Evolutionary conservation across 495 filamentous ascomycete species (phyloP).

Genomic region (Hypoxylon fragiforme): DNA sequence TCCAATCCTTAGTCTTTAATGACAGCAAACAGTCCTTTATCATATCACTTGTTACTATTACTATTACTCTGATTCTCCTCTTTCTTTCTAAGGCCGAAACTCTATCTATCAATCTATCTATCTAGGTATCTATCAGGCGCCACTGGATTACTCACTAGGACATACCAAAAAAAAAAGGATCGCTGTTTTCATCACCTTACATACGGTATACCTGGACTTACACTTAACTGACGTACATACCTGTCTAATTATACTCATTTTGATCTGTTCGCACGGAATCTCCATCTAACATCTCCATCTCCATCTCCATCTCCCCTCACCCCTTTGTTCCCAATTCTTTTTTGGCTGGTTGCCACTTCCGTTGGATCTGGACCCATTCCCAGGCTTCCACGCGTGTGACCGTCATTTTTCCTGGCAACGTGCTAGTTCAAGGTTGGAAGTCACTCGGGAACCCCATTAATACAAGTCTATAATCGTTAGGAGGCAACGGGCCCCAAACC

Average conservation of each 20-base stretch:
- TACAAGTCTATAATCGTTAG: constrained; percentile 21
- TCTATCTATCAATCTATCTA: background rate
- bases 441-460: constrained; percentile 24
- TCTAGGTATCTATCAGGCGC: constrained; percentile 8
- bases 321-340: constrained; percentile 42
- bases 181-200: constrained; percentile 45
- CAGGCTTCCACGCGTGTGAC: constrained; percentile 40
- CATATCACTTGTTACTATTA: constrained; percentile 11
- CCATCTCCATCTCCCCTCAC: constrained; percentile 39
- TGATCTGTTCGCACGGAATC: background rate
- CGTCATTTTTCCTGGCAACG: constrained; percentile 34
- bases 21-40: constrained; percentile 32
- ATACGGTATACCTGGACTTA: constrained; percentile 12
- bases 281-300: background rate
- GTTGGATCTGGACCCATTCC: constrained; percentile 36
- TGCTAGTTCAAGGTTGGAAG: constrained; percentile 37
- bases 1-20: constrained; percentile 15
- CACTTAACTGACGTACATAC: background rate
- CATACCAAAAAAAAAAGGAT: constrained; percentile 18
- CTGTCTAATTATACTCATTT: constrained; percentile 21
- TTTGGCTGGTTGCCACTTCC: constrained; percentile 37
- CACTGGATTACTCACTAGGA: constrained; percentile 16
- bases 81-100: too few species aligned
- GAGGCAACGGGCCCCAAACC: constrained; percentile 5
- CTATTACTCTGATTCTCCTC: constrained; percentile 16